Evolutionary conservation across 257 asterid species (phyloP).

Genomic region (Catharanthus roseus): DNA sequence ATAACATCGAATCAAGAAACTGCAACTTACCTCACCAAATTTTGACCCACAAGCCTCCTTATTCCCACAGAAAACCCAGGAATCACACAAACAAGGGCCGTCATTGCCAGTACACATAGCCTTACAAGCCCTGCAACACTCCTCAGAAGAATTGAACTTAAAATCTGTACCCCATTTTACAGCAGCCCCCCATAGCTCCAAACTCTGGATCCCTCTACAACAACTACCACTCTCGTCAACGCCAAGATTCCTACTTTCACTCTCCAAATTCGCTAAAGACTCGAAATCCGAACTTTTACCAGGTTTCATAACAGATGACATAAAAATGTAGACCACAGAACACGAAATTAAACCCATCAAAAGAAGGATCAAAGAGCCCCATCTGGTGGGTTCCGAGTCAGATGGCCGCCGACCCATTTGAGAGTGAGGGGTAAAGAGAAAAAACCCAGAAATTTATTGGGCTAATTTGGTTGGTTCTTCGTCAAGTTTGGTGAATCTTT

Average conservation of each 20-base stretch:
- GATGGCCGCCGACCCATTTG: constrained; percentile 76
- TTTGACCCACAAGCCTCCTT: constrained; percentile 63
- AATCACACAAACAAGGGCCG: constrained; percentile 90
- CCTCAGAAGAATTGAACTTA: constrained; percentile 66
- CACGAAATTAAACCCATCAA: constrained; percentile 74
- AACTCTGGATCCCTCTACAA: constrained; percentile 61
- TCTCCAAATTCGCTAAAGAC: constrained; percentile 16
- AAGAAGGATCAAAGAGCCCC: constrained; percentile 53
- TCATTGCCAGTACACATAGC: constrained; percentile 69
- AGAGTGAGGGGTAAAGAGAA: constrained; percentile 16
- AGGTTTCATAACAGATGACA: constrained; percentile 48
- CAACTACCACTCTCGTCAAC: constrained; percentile 37
- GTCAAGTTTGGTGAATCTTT: constrained; percentile 15
- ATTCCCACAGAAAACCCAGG: constrained; percentile 94
- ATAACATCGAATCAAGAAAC: not conserved
- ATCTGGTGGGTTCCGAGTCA: constrained; percentile 56
- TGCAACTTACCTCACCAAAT: constrained; percentile 72
- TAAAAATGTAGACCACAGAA: constrained; percentile 51
- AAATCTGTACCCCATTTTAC: constrained; percentile 94
- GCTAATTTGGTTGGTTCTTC: constrained; percentile 6
- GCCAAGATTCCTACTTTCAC: constrained; percentile 19
- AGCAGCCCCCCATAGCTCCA: constrained; percentile 94
- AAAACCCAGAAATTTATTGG: constrained; percentile 28
- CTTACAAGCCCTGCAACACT: constrained; percentile 74
- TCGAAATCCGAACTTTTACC: constrained; percentile 21